Evolutionary conservation across 345 rosid species (phyloP), one percentile per base, ranked within the genome.

Genomic region (Isatis tinctoria): DNA sequence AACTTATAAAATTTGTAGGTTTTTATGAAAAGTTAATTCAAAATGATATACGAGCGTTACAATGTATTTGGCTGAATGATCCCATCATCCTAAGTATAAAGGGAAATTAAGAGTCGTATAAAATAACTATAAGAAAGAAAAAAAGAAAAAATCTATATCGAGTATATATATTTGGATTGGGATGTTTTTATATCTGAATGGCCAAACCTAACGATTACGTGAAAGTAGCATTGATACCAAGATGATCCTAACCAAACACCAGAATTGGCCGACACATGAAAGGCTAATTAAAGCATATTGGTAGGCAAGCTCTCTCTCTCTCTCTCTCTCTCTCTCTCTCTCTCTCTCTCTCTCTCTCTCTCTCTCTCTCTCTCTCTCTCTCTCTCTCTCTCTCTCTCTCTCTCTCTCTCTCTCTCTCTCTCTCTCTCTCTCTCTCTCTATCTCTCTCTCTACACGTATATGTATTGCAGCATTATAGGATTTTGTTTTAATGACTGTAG

Each of bases 221-320:
- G 74, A 22, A 67, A 67, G 73, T 60, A 51, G 69, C 41, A 9
- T n/a, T n/a, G n/a, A n/a, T 60, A 51, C 56, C 54, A 5, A 65
- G 56, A 40, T 65, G 65, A 65, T 47, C 66, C 52, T 51, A 75
- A 75, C 57, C 64, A 40, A 73, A 57, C 60, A 75, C 74, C 69
- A 68, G 41, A 75, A 75, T 61, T 63, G 48, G 69, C 74, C 79
- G 48, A 61, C 79, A 69, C 67, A 51, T 16, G 16, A 51, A 51
- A 51, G 57, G 57, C 73, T 51, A 51, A 22, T 51, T 48, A 58
- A 48, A 58, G 32, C 73, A 48, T 58, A 40, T 66, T 37, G 60
- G 67, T 66, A 62, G 77, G 70, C 32, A 56, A 65, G 16, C 72
- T 9, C 70, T 26, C 20, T 11, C 30, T 44, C 57, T 22, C 68